Conservation (phyloP, 441 rosid genomes). For the Croton laevigatus region DNA sequence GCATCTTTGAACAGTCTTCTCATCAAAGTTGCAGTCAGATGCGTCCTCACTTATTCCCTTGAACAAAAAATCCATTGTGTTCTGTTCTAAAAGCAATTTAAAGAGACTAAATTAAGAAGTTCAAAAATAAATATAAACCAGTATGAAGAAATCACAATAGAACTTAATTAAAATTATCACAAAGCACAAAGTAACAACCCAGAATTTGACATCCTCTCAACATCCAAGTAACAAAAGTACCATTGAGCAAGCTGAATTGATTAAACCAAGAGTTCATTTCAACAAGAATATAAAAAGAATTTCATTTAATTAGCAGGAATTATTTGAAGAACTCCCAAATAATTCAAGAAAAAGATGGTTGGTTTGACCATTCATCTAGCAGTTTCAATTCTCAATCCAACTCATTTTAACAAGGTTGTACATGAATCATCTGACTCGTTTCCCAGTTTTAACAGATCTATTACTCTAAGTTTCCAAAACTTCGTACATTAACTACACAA, state of each 20-base stretch:
- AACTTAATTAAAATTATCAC: neutral
- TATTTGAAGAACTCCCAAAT: neutral
- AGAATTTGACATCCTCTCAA: neutral
- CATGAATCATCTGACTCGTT: neutral
- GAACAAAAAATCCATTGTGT: slow-evolving; percentile 38
- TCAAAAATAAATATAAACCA: neutral
- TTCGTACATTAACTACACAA: neutral
- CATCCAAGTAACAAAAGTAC: neutral
- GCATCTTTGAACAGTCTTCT: slow-evolving; percentile 55
- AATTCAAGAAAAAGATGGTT: neutral
- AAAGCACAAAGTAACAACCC: neutral
- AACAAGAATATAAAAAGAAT: neutral
- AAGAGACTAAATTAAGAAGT: neutral
- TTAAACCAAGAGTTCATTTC: neutral
- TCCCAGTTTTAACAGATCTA: neutral
- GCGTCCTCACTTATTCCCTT: slow-evolving; percentile 39
- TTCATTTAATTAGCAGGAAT: neutral
- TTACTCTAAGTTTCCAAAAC: neutral
- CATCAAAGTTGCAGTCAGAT: slow-evolving; percentile 46
- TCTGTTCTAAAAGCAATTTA: neutral
- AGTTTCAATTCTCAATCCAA: neutral
- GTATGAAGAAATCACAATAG: neutral
- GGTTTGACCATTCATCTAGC: neutral
- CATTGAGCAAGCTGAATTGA: neutral
- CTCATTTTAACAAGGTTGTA: neutral